Conservation (phyloP, 1,284 basidiomycete species). For the Apiotrichum sp. region DNA sequence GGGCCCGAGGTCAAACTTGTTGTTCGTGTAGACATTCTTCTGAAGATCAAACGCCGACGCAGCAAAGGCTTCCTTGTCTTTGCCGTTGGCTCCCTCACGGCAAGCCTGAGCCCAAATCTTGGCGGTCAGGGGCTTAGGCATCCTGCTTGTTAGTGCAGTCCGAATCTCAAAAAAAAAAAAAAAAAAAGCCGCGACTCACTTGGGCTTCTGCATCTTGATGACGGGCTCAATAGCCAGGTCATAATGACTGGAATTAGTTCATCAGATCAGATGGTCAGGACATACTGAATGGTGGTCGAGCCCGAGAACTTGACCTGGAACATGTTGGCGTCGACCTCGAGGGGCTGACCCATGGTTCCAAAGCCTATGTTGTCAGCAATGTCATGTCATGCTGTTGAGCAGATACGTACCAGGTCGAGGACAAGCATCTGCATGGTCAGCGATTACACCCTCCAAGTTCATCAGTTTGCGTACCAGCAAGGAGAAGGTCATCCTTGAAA, state of each 20-base stretch:
- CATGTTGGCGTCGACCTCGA: constrained; percentile 43
- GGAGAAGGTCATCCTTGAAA: constrained; percentile 8
- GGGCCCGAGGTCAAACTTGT: constrained; percentile 21
- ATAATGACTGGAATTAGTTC: constrained; percentile 17
- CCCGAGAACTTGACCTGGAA: constrained; percentile 28
- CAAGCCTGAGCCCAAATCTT: constrained; percentile 32
- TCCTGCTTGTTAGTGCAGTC: constrained; percentile 22
- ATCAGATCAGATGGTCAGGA: background rate
- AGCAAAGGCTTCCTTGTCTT: constrained; percentile 22
- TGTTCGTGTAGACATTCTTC: constrained; percentile 42
- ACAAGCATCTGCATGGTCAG: constrained; percentile 7
- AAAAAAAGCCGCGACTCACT: constrained; percentile 16
- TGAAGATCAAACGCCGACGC: constrained; percentile 35
- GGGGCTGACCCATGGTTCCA: constrained; percentile 32
- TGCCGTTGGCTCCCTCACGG: constrained; percentile 11
- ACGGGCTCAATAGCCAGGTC: constrained; percentile 12
- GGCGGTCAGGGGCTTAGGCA: constrained; percentile 36
- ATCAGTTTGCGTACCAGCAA: constrained; percentile 4
- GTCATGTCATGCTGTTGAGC: no score
- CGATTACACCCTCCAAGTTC: no score
- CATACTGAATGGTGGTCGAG: constrained; percentile 29
- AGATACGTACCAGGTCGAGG: constrained; percentile 13
- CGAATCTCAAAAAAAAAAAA: background rate
- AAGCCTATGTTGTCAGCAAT: constrained; percentile 15
- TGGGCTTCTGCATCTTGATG: constrained; percentile 14